Base-by-base conservation (phyloP, 164 flowering plant genomes). In the Annona cherimola region DNA sequence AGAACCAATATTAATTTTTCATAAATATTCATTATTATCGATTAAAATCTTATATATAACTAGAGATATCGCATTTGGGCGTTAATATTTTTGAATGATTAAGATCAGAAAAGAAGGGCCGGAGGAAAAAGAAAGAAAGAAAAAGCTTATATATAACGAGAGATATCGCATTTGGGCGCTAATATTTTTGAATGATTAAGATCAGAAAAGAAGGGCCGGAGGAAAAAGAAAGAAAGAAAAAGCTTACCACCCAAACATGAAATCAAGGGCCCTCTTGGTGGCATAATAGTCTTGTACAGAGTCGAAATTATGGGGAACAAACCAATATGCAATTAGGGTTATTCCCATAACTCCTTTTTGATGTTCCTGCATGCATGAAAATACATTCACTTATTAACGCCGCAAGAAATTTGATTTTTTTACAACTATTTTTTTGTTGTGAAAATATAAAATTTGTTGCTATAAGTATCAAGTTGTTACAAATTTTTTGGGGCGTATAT, bases 331-430 rank as follows among this genome's bases (percentile, higher is more conserved):
- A 12, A 74, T 79, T 1, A 86, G 50, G 3, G 88, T 76, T 40
- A 90, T 86, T 7, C 97, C 97, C 20, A 92, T 88, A 46, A 70
- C 45, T 0, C 97, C 94, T 69, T 79, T 80, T 69, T 92, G 94
- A 26, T 71, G 59, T 59, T 57, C 78, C 96, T 91, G 78, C 75
- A 71, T 26, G 35, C 35, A 26, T 26, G 35, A 26, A 26, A 26
- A 26, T 26, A 26, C 35, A 26, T 26, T 26, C 35, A 26, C 35
- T 26, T 26, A 26, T 26, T 26, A 26, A 26, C 35, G 35, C 35
- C 35, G 35, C 35, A 26, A 26, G 35, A 26, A 26, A 26, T 26
- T 26, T 26, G 35, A 26, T 0, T 26, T 26, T 26, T 26, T 26
- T 26, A 26, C 35, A 26, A 26, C 35, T 0, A 26, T 26, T 26